Evolutionary conservation across 257 asterid genomes (phyloP), one percentile per base, ranked within the genome.

Genomic region (Nicotiana undulata): DNA sequence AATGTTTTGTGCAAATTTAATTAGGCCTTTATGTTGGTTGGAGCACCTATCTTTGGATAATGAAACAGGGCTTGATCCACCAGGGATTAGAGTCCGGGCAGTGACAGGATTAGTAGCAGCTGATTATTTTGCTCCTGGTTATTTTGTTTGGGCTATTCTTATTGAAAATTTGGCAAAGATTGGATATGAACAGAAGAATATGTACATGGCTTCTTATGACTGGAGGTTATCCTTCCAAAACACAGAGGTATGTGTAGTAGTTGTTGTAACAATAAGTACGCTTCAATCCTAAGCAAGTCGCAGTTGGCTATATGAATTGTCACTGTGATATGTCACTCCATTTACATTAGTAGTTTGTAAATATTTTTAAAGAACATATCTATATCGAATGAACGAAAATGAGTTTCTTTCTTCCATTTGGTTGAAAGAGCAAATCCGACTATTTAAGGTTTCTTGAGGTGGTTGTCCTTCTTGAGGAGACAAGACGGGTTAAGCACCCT

Each of bases 121-220:
- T 20, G 99, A 95, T 75, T 95, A 93, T 85, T 93, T 95, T 68
- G 93, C 99, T 4, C 97, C 97, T 52, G 98, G 98, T 0, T 93
- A 95, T 79, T 95, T 93, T 76, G 93, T 95, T 58, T 95, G 98
- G 99, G 98, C 98, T 28, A 88, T 88, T 77, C 90, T 95, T 37
- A 93, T 93, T 49, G 94, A 93, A 91, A 95, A 93, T 88, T 89
- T 93, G 91, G 99, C 97, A 0, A 89, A 88, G 77, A 89, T 92
- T 86, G 97, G 99, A 3, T 93, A 95, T 34, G 99, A 95, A 83
- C 93, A 89, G 82, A 93, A 92, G 92, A 95, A 90, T 77, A 89
- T 92, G 94, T 89, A 92, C 75, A 95, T 93, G 98, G 97, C 97
- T 65, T 91, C 99, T 81, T 93, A 93, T 86, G 99, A 95, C 67